Percentiles rank a stretch among this genome's conserved stretches.
Conservation (phyloP, 805 yeast species). For the Barnettozyma populi region DNA sequence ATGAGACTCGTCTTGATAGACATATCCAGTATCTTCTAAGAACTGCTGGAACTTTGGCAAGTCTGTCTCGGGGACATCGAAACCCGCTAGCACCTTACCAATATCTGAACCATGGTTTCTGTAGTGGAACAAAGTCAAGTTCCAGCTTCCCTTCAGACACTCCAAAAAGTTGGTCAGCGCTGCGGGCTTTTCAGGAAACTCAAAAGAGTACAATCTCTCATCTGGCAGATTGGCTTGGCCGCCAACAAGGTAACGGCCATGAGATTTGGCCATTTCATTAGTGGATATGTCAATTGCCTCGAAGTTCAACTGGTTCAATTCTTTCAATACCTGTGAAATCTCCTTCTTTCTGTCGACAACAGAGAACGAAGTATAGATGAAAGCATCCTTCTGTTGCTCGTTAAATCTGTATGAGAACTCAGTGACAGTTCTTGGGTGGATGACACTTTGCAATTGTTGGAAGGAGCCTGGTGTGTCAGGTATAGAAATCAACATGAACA, state of each 20-base stretch:
- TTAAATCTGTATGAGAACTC: slow-evolving; percentile 82
- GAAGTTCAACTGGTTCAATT: slow-evolving; percentile 59
- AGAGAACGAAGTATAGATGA: slow-evolving; percentile 82
- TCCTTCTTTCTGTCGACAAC: slow-evolving; percentile 76
- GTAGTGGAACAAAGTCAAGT: slow-evolving; percentile 90
- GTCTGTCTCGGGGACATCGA: slow-evolving; percentile 73
- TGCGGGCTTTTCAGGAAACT: slow-evolving; percentile 97
- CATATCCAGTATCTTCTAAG: slow-evolving; percentile 68
- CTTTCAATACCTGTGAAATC: slow-evolving; percentile 53
- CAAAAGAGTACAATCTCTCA: slow-evolving; percentile 79
- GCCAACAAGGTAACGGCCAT: slow-evolving; percentile 94
- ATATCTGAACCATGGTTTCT: slow-evolving; percentile 96
- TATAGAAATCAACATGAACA: slow-evolving; percentile 80
- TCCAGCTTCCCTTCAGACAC: slow-evolving; percentile 75
- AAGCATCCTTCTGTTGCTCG: slow-evolving; percentile 48
- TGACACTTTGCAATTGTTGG: slow-evolving; percentile 63
- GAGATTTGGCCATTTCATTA: slow-evolving; percentile 92
- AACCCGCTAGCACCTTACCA: slow-evolving; percentile 88
- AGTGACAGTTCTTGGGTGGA: slow-evolving; percentile 86
- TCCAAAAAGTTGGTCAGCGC: slow-evolving; percentile 79
- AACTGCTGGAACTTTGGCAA: slow-evolving; percentile 61
- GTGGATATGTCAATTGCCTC: slow-evolving; percentile 80
- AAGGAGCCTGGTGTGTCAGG: slow-evolving; percentile 95
- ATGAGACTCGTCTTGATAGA: slow-evolving; percentile 73
- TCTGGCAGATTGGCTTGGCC: slow-evolving; percentile 71